These are phyloP conservation scores for Nicotiana obtusifolia DNA, from an alignment of 257 asterid species.

Conservation along the genomic window DNA sequence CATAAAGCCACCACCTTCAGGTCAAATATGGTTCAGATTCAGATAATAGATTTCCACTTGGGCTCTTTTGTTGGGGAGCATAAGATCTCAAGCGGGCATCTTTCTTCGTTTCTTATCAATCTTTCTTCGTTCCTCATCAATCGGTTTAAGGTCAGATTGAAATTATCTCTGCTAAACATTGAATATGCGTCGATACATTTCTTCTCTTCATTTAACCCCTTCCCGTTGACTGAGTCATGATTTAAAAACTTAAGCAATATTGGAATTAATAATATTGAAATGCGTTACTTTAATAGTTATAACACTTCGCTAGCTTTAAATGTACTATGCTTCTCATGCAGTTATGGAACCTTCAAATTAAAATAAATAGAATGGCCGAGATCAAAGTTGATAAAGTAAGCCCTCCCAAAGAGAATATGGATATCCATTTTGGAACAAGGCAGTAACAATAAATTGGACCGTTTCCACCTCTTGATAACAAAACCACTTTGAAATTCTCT, in stretches of 20 bases:
- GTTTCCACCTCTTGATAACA: neutral
- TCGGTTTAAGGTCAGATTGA: too few species aligned
- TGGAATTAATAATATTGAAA: neutral
- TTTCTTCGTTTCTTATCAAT: conserved; percentile 58
- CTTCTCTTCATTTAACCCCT: neutral
- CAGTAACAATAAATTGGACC: neutral
- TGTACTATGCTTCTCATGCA: neutral
- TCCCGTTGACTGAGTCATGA: neutral
- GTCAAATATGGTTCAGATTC: conserved; percentile 87
- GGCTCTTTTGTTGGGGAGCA: conserved; percentile 77
- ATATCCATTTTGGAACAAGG: neutral
- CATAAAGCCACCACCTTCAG: conserved; percentile 94
- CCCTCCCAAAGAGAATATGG: neutral
- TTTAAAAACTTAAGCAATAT: neutral
- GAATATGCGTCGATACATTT: neutral
- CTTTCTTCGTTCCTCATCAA: too few species aligned
- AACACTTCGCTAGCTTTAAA: neutral
- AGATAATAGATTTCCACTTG: too few species aligned
- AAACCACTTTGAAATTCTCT: neutral
- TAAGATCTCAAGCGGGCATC: too few species aligned
- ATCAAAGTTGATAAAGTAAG: too few species aligned
- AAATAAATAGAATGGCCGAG: too few species aligned
- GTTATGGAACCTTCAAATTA: too few species aligned
- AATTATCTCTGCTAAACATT: too few species aligned
- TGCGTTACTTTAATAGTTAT: neutral